Conservation (phyloP, 106 monocot species). For the Phalaenopsis equestris region DNA sequence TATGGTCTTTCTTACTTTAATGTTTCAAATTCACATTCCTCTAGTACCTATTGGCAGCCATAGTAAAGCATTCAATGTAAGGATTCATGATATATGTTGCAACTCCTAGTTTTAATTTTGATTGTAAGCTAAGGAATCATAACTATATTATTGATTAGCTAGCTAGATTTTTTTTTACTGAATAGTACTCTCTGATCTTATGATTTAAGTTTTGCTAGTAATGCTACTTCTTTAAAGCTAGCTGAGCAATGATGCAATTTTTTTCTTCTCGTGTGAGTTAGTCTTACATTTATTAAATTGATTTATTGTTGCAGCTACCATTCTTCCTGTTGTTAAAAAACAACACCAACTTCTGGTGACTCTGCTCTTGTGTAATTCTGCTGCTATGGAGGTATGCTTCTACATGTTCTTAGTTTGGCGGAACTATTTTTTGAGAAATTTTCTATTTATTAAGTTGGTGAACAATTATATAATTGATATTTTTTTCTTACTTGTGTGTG, state of each 20-base stretch:
- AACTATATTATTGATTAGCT: not conserved
- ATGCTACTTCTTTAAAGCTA: not conserved
- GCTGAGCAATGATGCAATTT: not conserved
- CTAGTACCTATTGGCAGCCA: too few relatives aligned
- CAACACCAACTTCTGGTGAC: slow-evolving; percentile 98
- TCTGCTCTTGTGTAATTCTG: slow-evolving; percentile 91
- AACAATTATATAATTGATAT: too few relatives aligned
- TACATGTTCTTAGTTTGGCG: not conserved
- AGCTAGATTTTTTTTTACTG: not conserved
- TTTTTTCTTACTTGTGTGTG: too few relatives aligned
- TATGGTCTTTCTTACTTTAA: too few relatives aligned
- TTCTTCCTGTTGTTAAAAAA: slow-evolving; percentile 94
- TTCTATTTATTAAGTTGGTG: not conserved
- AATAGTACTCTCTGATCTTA: not conserved
- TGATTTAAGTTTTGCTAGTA: not conserved
- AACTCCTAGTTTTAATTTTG: too few relatives aligned
- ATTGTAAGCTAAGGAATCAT: too few relatives aligned
- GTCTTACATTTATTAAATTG: slow-evolving; percentile 6
- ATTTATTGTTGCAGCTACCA: slow-evolving; percentile 42
- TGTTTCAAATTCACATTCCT: too few relatives aligned
- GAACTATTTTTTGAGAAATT: not conserved
- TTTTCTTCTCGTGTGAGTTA: not conserved
- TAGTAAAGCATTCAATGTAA: too few relatives aligned
- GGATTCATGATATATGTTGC: too few relatives aligned
- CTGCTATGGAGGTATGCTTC: slow-evolving; percentile 74